phyloP scores from a whole-genome alignment of 2,329 filamentous ascomycete genomes.

The Curvularia spicifera region DNA sequence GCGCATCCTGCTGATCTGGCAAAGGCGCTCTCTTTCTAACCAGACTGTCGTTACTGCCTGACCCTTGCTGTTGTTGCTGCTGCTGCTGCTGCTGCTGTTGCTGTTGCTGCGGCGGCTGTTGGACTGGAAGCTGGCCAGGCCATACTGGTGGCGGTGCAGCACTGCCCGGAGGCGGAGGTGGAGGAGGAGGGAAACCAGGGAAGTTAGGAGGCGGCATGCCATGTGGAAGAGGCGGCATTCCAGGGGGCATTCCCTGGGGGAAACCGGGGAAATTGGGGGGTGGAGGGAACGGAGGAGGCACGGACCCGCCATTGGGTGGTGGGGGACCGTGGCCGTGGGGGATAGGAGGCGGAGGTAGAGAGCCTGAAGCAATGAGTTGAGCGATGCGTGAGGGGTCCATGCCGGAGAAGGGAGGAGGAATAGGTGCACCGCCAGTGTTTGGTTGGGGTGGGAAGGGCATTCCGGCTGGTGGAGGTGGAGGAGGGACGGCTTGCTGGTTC shows the following conservation, averaged over 20 bases:
- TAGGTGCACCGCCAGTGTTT: conserved; percentile 16
- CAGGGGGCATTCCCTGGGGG: conserved; percentile 28
- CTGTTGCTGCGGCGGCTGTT: neutral
- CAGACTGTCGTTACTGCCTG: conserved; percentile 24
- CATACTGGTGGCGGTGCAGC: conserved; percentile 24
- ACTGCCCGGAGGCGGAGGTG: conserved; percentile 20
- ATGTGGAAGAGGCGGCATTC: conserved; percentile 29
- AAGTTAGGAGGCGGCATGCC: conserved; percentile 38
- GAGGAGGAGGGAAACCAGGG: conserved; percentile 15
- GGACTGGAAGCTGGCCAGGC: conserved; percentile 10
- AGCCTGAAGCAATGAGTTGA: conserved; percentile 44
- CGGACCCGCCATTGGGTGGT: conserved; percentile 25
- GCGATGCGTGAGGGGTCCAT: conserved; percentile 43
- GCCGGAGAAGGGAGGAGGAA: conserved; percentile 33
- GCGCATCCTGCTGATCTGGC: conserved; percentile 82
- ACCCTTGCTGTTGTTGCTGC: conserved; percentile 23
- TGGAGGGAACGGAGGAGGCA: conserved; percentile 36
- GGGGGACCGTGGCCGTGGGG: conserved; percentile 35
- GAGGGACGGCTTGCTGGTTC: conserved; percentile 37
- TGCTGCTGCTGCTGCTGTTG: conserved; percentile 3
- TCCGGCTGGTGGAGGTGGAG: conserved; percentile 39
- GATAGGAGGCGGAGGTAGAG: conserved; percentile 47
- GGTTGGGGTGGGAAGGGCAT: conserved; percentile 31
- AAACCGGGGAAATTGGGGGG: conserved; percentile 38
- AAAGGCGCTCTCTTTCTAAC: conserved; percentile 66